Conservation (phyloP, 306 rosid genomes). For the Cucurbita ficifolia region DNA sequence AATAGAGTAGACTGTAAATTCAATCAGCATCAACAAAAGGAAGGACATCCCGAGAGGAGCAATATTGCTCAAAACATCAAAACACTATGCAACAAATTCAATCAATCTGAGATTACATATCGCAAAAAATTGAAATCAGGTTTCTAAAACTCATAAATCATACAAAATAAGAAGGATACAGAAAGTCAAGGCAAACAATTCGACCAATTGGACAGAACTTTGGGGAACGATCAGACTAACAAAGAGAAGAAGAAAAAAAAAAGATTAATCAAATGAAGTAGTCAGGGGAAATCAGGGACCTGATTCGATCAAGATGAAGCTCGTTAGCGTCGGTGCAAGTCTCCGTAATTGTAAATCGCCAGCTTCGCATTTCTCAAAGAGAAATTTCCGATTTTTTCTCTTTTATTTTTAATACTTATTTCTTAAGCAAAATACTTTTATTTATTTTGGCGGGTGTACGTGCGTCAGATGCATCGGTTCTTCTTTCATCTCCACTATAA, state of each 20-base stretch:
- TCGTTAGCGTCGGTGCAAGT: slow-evolving; percentile 20
- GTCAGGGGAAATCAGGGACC: slow-evolving; percentile 26
- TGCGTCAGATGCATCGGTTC: background rate
- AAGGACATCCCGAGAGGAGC: background rate
- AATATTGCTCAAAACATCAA: background rate
- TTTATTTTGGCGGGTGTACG: slow-evolving; percentile 6
- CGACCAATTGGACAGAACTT: background rate
- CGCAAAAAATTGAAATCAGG: background rate
- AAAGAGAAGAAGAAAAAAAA: background rate
- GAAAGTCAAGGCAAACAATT: background rate
- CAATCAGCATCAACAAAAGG: background rate
- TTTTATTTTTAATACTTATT: background rate
- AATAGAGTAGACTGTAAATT: background rate
- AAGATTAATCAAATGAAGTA: background rate
- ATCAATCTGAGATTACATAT: background rate
- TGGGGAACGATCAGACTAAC: background rate
- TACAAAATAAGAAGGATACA: background rate
- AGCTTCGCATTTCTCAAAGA: slow-evolving; percentile 17
- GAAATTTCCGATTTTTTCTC: background rate
- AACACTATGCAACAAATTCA: background rate
- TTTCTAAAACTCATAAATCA: background rate
- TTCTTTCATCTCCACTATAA: too few relatives aligned
- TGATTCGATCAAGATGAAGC: slow-evolving; percentile 49
- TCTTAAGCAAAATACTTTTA: background rate
- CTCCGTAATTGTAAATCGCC: slow-evolving; percentile 28